Percentiles rank a stretch among this genome's conserved stretches.
phyloP scores from a whole-genome alignment of 1,284 basidiomycete genomes.

The Boletellus deceptivus region DNA sequence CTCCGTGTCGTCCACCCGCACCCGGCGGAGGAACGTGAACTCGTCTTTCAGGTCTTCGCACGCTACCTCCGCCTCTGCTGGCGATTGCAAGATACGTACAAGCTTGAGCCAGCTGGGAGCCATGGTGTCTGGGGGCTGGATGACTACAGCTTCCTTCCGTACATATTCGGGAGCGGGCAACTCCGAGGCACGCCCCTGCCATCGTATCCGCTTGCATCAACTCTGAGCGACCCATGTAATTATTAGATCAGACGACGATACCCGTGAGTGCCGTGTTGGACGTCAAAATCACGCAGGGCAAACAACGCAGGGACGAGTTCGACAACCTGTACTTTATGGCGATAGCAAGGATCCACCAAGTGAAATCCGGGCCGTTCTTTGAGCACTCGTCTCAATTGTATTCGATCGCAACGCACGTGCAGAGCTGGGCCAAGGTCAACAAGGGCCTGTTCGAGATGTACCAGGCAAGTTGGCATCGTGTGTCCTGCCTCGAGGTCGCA shows the following conservation, averaged over 20 bases:
- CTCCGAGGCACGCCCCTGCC: constrained; percentile 56
- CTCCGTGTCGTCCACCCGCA: constrained; percentile 58
- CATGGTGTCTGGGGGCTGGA: constrained; percentile 99
- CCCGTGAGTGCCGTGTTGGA: constrained; percentile 57
- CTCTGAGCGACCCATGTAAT: constrained; percentile 11
- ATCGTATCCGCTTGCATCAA: constrained; percentile 6
- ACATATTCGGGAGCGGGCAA: constrained; percentile 91
- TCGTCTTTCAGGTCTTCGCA: constrained; percentile 67
- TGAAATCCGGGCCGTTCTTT: constrained; percentile 86
- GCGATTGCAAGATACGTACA: constrained; percentile 86
- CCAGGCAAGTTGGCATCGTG: constrained; percentile 45
- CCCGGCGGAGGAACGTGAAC: constrained; percentile 54
- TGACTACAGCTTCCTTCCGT: constrained; percentile 89
- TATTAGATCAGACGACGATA: constrained; percentile 55
- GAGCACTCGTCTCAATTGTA: constrained; percentile 92
- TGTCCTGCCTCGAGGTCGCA: background rate
- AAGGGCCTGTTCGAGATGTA: constrained; percentile 96
- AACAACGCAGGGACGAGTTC: constrained; percentile 19
- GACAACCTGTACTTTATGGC: constrained; percentile 79
- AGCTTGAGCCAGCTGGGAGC: constrained; percentile 92
- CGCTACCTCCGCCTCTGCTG: constrained; percentile 84
- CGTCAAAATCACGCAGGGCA: constrained; percentile 48
- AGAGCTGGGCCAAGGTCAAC: constrained; percentile 88
- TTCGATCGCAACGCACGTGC: constrained; percentile 82
- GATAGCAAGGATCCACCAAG: constrained; percentile 75